These are phyloP conservation scores for Pyrrhoderma lamaoense DNA, from an alignment of 1,284 basidiomycete genomes.

Conservation along the genomic window DNA sequence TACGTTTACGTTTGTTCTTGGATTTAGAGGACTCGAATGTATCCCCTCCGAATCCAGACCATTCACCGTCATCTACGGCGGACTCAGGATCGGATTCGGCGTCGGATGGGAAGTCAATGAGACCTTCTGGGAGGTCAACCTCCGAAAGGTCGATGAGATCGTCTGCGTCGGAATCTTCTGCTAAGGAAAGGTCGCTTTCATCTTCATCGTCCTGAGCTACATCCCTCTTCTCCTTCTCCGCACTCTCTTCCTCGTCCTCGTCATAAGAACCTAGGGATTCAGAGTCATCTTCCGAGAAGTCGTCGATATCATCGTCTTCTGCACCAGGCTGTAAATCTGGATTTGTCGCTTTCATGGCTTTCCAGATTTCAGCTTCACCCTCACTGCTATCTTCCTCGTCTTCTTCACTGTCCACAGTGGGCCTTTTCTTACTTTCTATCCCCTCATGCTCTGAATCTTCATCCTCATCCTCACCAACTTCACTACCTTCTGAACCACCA, in stretches of 20 bases:
- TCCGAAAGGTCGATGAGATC: slow-evolving; percentile 55
- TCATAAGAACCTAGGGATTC: slow-evolving; percentile 27
- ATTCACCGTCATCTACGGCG: slow-evolving; percentile 39
- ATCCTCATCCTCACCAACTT: slow-evolving; percentile 26
- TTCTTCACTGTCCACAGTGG: slow-evolving; percentile 36
- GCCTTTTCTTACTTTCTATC: no score
- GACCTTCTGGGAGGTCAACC: slow-evolving; percentile 41
- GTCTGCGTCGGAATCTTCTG: slow-evolving; percentile 61
- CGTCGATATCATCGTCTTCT: slow-evolving; percentile 35
- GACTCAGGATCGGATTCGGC: slow-evolving; percentile 32
- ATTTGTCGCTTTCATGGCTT: slow-evolving; percentile 82
- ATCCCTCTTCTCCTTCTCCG: slow-evolving; percentile 30
- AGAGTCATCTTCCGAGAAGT: slow-evolving; percentile 26
- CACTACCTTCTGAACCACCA: slow-evolving; percentile 33
- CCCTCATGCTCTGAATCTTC: slow-evolving; percentile 30
- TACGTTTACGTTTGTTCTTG: slow-evolving; percentile 36
- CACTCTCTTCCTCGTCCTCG: slow-evolving; percentile 25
- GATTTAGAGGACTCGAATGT: slow-evolving; percentile 20
- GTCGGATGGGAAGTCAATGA: slow-evolving; percentile 44
- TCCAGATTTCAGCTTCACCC: slow-evolving; percentile 73
- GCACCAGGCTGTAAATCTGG: slow-evolving; percentile 40
- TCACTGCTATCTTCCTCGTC: slow-evolving; percentile 31
- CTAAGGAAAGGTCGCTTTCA: slow-evolving; percentile 43
- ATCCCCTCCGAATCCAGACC: slow-evolving; percentile 41
- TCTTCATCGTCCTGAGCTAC: slow-evolving; percentile 26